Evolutionary conservation across 1,284 basidiomycete species (phyloP).

Genomic region (Tilletia indica): DNA sequence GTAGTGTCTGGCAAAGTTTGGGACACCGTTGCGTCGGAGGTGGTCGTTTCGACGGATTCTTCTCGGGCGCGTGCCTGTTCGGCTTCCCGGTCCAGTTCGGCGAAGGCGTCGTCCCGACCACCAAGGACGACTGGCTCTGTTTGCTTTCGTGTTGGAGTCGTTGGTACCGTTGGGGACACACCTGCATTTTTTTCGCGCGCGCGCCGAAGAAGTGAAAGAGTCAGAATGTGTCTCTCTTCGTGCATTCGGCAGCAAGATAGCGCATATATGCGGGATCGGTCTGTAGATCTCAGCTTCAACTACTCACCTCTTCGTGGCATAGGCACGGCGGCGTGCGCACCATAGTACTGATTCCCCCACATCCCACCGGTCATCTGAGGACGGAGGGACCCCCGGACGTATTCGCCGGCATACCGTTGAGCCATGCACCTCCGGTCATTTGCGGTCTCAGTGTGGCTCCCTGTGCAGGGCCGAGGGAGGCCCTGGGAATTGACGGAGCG

Average conservation of each 20-base stretch:
- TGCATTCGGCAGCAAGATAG: no score
- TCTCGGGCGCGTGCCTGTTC: constrained; percentile 1
- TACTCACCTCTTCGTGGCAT: constrained; percentile 13
- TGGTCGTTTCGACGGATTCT: not conserved
- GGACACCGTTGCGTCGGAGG: not conserved
- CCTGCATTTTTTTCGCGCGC: not conserved
- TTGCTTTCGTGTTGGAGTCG: not conserved
- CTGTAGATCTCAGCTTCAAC: no score
- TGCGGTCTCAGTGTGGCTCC: constrained; percentile 42
- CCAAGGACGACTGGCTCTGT: constrained; percentile 23
- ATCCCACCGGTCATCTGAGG: constrained; percentile 45
- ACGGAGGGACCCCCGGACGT: constrained; percentile 32
- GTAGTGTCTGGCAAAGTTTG: not conserved
- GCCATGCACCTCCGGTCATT: constrained; percentile 47
- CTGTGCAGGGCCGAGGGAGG: constrained; percentile 37
- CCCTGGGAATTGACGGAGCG: constrained; percentile 36
- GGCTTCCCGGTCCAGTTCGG: constrained; percentile 42
- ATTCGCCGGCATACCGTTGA: constrained; percentile 27
- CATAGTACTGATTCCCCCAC: constrained; percentile 15
- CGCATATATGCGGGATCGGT: no score
- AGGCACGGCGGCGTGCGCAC: not conserved
- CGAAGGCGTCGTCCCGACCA: constrained; percentile 38
- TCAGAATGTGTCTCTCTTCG: not conserved
- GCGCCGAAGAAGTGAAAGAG: not conserved
- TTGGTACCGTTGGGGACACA: not conserved